Conservation (phyloP, 306 rosid genomes). For the Dryas drummondii region DNA sequence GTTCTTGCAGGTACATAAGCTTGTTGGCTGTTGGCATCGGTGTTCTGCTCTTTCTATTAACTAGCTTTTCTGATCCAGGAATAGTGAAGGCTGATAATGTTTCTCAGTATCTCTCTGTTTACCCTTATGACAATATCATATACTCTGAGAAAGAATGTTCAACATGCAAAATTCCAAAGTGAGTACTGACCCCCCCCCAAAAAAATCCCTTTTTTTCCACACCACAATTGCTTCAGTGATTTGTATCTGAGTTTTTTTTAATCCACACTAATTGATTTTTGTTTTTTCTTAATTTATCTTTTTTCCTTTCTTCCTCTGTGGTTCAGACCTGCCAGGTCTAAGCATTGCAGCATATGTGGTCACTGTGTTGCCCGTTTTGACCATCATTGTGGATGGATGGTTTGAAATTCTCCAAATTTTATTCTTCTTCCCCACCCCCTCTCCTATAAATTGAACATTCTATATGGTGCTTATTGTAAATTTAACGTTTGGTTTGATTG, state of each 20-base stretch:
- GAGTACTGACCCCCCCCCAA: conserved; percentile 26
- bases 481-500: conserved; percentile 26
- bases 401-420: conserved; percentile 31
- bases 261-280: background rate
- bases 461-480: conserved; percentile 10
- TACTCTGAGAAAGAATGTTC: conserved; percentile 79
- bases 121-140: conserved; percentile 81
- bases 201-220: too few relatives aligned
- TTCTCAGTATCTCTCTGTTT: conserved; percentile 68
- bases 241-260: background rate
- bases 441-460: conserved; percentile 10
- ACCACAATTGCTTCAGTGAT: background rate
- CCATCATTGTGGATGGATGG: conserved; percentile 99
- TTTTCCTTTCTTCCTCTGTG: conserved; percentile 21
- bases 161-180: conserved; percentile 92
- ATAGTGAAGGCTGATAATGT: conserved; percentile 68
- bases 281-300: background rate
- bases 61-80: conserved; percentile 97
- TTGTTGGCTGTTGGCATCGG: conserved; percentile 70
- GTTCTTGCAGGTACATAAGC: conserved; percentile 74
- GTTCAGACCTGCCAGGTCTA: conserved; percentile 95
- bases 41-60: conserved; percentile 75
- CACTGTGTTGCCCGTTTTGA: conserved; percentile 94
- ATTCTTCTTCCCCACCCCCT: conserved; percentile 3
- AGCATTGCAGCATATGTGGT: conserved; percentile 91